Conservation (phyloP, 1,284 basidiomycete species). For the Stereum hirsutum region DNA sequence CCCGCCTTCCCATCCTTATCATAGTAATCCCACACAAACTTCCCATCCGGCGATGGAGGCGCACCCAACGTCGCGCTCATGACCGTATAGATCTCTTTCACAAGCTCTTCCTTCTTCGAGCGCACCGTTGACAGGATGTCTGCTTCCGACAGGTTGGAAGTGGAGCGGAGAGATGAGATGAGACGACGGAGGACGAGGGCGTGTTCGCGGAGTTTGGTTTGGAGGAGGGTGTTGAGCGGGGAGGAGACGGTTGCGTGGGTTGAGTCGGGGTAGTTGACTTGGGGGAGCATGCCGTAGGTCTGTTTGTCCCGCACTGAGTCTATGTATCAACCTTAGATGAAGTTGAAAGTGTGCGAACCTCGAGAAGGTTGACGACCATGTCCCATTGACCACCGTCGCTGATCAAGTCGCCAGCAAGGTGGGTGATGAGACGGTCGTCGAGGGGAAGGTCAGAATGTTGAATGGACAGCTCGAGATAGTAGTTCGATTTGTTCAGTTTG, state of each 20-base stretch:
- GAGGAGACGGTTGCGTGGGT: slow-evolving; percentile 70
- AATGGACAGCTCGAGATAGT: slow-evolving; percentile 85
- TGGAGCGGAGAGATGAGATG: slow-evolving; percentile 37
- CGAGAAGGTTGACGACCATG: slow-evolving; percentile 85
- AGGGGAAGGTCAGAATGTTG: slow-evolving; percentile 75
- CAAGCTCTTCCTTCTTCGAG: slow-evolving; percentile 76
- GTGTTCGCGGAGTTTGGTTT: slow-evolving; percentile 87
- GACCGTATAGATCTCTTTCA: slow-evolving; percentile 83
- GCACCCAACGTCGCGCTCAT: slow-evolving; percentile 83
- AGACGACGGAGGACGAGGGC: slow-evolving; percentile 73
- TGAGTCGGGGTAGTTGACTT: slow-evolving; percentile 80
- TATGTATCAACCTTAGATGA: neutral
- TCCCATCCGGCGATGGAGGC: slow-evolving; percentile 63
- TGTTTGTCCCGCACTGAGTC: slow-evolving; percentile 14
- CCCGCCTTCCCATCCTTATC: slow-evolving; percentile 74
- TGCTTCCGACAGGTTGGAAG: slow-evolving; percentile 32
- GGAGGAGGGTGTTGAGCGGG: slow-evolving; percentile 73
- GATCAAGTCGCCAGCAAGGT: slow-evolving; percentile 72
- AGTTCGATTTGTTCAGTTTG: slow-evolving; percentile 93
- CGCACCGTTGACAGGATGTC: slow-evolving; percentile 43
- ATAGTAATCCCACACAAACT: slow-evolving; percentile 85
- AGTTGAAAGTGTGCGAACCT: slow-evolving; percentile 26
- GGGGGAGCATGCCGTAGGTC: slow-evolving; percentile 82
- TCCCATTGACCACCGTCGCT: slow-evolving; percentile 95
- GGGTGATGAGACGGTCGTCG: slow-evolving; percentile 75